Base-by-base conservation (phyloP, 192 early-diverging fungal species). In the Coemansia sp. region DNA sequence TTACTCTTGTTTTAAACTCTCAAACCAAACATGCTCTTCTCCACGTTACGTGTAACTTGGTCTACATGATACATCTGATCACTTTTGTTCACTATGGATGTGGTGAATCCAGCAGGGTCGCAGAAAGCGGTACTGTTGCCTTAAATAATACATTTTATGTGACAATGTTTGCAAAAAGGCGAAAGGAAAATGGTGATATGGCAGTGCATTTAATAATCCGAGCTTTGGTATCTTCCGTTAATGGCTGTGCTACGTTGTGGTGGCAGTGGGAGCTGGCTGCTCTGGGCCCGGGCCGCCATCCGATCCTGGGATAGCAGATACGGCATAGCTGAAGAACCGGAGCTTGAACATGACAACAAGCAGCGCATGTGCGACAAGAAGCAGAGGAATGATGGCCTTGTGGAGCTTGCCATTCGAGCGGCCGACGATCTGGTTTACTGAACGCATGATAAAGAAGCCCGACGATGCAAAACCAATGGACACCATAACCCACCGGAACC, bases 401-500 rank as follows among this genome's bases (percentile, higher is more conserved):
- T 89, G 86, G 49, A 87, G 86, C 65, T 87, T 90, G 14, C 88
- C 86, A 60, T 89, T 88, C 2, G 91, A 89, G 53, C 89, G 83
- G 22, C 86, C 83, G 63, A 92, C 85, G 20, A 92, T 86, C 58
- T 70, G 68, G 63, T 77, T 86, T 17, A 82, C 75, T 4, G 68
- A 74, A 40, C 81, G 80, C 67, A 67, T 68, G 19, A 81, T 84
- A 37, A 72, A 86, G 68, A 75, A 84, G 81, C 93, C 88, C 44
- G 93, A 91, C 37, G 91, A 61, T 7, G 70, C 88, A 80, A 94
- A 90, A 17, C 89, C 96, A 49, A 87, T 77, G 11, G 88, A 79
- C 9, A 95, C 88, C 61, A 98, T 77, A 43, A 86, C 76, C 94
- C 95, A 96, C 49, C 93, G 87, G 44, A 94, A 81, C 68, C 91